Conservation (phyloP, 2,329 filamentous ascomycete species). For the Phyllosticta citriasiana region DNA sequence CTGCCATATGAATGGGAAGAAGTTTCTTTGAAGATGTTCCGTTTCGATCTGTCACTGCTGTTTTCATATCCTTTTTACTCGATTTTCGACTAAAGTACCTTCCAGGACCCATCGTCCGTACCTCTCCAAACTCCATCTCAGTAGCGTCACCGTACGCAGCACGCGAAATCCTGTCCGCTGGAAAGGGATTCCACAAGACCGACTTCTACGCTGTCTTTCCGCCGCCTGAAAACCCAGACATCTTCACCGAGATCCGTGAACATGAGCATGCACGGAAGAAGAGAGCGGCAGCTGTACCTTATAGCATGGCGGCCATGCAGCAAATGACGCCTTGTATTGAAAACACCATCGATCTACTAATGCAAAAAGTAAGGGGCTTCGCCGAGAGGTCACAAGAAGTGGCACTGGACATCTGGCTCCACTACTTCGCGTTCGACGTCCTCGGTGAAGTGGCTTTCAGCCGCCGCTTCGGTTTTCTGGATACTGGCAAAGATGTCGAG, state of each 20-base stretch:
- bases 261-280: slow-evolving; percentile 29
- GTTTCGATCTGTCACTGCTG: background rate
- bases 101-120: slow-evolving; percentile 51
- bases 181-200: slow-evolving; percentile 24
- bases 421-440: slow-evolving; percentile 18
- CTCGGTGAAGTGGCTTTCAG: slow-evolving; percentile 14
- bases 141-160: slow-evolving; percentile 61
- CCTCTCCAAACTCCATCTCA: slow-evolving; percentile 71
- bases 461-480: slow-evolving; percentile 13
- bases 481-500: slow-evolving; percentile 11
- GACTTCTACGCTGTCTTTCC: slow-evolving; percentile 10
- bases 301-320: slow-evolving; percentile 18
- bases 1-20: too few species aligned
- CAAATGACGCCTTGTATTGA: slow-evolving; percentile 20
- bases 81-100: background rate
- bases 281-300: slow-evolving; percentile 11
- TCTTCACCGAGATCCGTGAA: slow-evolving; percentile 39
- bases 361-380: slow-evolving; percentile 19
- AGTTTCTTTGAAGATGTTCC: too few species aligned
- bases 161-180: slow-evolving; percentile 58
- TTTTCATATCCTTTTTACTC: background rate
- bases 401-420: slow-evolving; percentile 32
- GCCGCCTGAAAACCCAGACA: slow-evolving; percentile 15
- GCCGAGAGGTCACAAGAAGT: background rate
- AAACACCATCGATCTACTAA: slow-evolving; percentile 19